Conservation (phyloP, 805 yeast genomes). For the Metschnikowia matae region DNA sequence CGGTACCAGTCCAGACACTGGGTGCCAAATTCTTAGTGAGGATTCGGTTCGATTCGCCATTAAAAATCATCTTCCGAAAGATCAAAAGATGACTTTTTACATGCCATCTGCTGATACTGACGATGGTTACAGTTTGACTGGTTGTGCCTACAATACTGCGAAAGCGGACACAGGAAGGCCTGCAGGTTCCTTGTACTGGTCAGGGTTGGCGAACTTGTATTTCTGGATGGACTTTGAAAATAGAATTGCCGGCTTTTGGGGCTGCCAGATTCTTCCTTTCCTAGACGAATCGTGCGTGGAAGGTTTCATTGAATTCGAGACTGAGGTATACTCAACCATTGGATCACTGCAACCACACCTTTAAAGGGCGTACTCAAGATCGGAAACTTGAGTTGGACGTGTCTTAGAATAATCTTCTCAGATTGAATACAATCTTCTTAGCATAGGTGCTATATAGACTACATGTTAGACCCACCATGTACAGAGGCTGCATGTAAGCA, state of each 20-base stretch:
- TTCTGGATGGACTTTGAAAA: conserved; percentile 40
- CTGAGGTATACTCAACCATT: conserved; percentile 8
- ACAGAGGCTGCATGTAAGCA: too few species aligned
- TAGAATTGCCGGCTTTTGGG: conserved; percentile 38
- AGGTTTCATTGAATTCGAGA: conserved; percentile 15
- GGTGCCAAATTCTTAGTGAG: conserved; percentile 23
- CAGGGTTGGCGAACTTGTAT: conserved; percentile 37
- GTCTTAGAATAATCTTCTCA: too few species aligned
- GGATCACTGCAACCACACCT: conserved; percentile 6
- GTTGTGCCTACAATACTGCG: conserved; percentile 27
- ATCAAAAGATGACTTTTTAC: conserved; percentile 14
- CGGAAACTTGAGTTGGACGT: background rate
- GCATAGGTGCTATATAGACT: too few species aligned
- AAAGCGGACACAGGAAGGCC: conserved; percentile 34
- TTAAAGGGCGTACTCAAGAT: background rate
- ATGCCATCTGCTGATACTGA: conserved; percentile 16
- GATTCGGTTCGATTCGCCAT: conserved; percentile 31
- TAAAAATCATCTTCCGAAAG: conserved; percentile 29
- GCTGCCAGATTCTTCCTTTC: conserved; percentile 34
- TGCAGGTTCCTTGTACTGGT: conserved; percentile 34
- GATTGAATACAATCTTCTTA: too few species aligned
- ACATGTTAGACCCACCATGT: too few species aligned
- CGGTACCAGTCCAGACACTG: conserved; percentile 40
- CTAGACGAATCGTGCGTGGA: conserved; percentile 20
- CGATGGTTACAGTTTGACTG: conserved; percentile 33